phyloP scores from a whole-genome alignment of 306 rosid species.

The Trifolium pratense region DNA sequence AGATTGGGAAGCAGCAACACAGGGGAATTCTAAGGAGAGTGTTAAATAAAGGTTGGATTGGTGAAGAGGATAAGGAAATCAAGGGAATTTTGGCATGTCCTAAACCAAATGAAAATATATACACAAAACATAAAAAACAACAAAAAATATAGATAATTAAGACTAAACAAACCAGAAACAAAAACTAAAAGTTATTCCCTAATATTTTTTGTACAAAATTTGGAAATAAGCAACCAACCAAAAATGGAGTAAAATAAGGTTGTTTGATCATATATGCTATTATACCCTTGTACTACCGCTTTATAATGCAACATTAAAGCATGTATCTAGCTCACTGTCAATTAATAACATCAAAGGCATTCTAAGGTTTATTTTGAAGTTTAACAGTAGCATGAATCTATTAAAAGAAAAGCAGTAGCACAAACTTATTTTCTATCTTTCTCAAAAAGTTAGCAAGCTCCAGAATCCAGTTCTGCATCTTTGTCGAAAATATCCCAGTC shows the following conservation, averaged over 20 bases:
- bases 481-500: slow-evolving; percentile 72
- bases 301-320: slow-evolving; percentile 20
- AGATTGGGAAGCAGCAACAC: too few relatives aligned
- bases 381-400: slow-evolving; percentile 26
- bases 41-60: too few relatives aligned
- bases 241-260: neutral
- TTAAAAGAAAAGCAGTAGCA: too few relatives aligned
- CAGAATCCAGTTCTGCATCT: slow-evolving; percentile 39
- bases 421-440: neutral
- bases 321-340: slow-evolving; percentile 23
- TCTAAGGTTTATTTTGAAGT: slow-evolving; percentile 27
- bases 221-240: slow-evolving; percentile 14
- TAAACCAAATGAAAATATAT: too few relatives aligned
- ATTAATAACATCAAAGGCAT: slow-evolving; percentile 2
- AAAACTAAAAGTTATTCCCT: too few relatives aligned
- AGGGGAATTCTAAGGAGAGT: too few relatives aligned
- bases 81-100: too few relatives aligned
- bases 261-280: neutral
- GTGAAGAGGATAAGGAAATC: too few relatives aligned
- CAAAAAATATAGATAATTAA: too few relatives aligned
- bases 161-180: too few relatives aligned
- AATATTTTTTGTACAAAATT: slow-evolving; percentile 37
- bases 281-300: slow-evolving; percentile 3
- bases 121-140: too few relatives aligned
- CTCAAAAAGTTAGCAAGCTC: slow-evolving; percentile 21